A percentile compares a stretch with the other conserved stretches of the same genome.
Evolutionary conservation across 164 flowering plant genomes (phyloP).

Genomic region (Magnolia sinica): DNA sequence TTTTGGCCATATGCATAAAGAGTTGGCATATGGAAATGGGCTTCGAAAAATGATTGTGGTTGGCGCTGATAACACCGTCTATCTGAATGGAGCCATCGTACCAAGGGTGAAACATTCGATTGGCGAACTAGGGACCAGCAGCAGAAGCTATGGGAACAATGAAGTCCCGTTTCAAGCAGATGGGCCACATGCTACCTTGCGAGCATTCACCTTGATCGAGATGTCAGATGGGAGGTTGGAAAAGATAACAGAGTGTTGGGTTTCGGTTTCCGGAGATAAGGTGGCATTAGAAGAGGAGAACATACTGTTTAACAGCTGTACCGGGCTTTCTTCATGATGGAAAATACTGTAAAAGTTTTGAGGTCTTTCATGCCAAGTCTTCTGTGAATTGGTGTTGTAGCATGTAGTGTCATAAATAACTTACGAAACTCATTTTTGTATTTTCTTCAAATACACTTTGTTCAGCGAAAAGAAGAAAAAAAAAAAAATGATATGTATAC

Average conservation of each 20-base stretch:
- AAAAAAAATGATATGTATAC: too few species aligned
- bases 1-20: constrained; percentile 95
- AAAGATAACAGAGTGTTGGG: constrained; percentile 73
- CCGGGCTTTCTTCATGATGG: constrained; percentile 9
- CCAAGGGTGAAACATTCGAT: constrained; percentile 50
- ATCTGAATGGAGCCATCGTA: constrained; percentile 82
- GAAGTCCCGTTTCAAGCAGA: constrained; percentile 4
- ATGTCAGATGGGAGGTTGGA: constrained; percentile 45
- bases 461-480: background rate
- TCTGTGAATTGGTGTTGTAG: background rate
- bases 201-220: constrained; percentile 71
- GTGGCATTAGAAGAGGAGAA: constrained; percentile 45
- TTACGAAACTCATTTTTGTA: background rate
- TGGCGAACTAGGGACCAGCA: constrained; percentile 22
- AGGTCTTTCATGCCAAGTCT: background rate
- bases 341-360: background rate
- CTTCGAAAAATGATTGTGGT: constrained; percentile 65
- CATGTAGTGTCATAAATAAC: too few species aligned
- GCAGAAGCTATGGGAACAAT: constrained; percentile 8
- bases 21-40: constrained; percentile 56
- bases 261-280: constrained; percentile 56
- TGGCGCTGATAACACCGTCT: constrained; percentile 52
- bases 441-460: background rate
- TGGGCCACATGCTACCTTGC: constrained; percentile 32
- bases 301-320: constrained; percentile 31